These are phyloP conservation scores for Gaultheria prostrata DNA, from an alignment of 148 eudicot species.

Conservation along the genomic window DNA sequence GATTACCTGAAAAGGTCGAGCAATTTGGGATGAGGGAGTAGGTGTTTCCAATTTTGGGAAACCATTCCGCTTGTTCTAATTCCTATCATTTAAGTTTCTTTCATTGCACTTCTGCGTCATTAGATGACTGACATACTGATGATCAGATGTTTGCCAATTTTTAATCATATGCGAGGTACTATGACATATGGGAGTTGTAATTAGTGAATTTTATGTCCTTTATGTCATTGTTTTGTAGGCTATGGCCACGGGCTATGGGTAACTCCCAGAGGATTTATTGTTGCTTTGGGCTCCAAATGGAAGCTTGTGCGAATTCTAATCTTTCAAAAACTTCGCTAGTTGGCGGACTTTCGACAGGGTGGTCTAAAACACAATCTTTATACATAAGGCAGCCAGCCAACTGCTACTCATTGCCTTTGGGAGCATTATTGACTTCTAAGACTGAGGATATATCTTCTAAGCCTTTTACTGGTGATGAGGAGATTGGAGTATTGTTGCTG, in stretches of 20 bases:
- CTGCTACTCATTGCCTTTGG: slow-evolving; percentile 31
- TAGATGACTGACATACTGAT: background rate
- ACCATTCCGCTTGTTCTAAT: no score
- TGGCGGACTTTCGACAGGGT: slow-evolving; percentile 35
- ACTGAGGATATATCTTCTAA: slow-evolving; percentile 37
- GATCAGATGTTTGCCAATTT: background rate
- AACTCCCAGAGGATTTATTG: slow-evolving; percentile 37
- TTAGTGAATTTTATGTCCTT: background rate
- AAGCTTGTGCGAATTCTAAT: slow-evolving; percentile 32
- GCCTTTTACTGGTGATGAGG: slow-evolving; percentile 53
- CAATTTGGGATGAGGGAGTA: no score
- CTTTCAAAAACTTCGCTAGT: slow-evolving; percentile 31
- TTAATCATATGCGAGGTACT: background rate
- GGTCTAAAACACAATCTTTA: slow-evolving; percentile 35
- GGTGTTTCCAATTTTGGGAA: no score
- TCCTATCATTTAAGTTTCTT: no score
- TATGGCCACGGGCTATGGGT: slow-evolving; percentile 44
- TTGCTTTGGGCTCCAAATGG: slow-evolving; percentile 43
- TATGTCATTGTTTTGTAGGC: slow-evolving; percentile 36
- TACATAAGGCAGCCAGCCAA: slow-evolving; percentile 24
- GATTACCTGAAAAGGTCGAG: no score
- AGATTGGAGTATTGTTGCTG: slow-evolving; percentile 79
- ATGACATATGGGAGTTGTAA: slow-evolving; percentile 2
- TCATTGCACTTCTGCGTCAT: background rate
- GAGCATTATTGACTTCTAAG: slow-evolving; percentile 60